A percentile compares a stretch with the other conserved stretches of the same genome.
phyloP scores from a whole-genome alignment of 2,329 filamentous ascomycete species.

The Hymenoscyphus infarciens region DNA sequence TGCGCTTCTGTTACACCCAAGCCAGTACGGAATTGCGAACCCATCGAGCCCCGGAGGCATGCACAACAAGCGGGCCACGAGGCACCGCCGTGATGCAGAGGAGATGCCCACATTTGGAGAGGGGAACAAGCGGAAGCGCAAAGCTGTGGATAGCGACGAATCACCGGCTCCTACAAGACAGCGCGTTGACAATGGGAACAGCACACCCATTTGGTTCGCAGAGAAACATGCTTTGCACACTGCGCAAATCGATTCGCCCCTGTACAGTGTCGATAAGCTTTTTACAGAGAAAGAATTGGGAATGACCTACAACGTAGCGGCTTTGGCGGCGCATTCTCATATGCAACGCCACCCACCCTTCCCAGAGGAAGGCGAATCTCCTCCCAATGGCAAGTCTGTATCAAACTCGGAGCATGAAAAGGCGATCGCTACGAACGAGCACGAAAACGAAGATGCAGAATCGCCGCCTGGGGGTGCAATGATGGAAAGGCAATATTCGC shows the following conservation, averaged over 20 bases:
- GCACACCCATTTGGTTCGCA: slow-evolving; percentile 60
- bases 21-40: slow-evolving; percentile 64
- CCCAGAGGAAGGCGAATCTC: slow-evolving; percentile 25
- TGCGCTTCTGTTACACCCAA: slow-evolving; percentile 62
- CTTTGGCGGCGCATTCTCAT: slow-evolving; percentile 59
- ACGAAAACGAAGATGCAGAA: slow-evolving; percentile 47
- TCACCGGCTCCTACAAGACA: slow-evolving; percentile 58
- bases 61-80: slow-evolving; percentile 60
- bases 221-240: slow-evolving; percentile 49
- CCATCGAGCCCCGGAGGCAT: slow-evolving; percentile 61
- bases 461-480: slow-evolving; percentile 48
- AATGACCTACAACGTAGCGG: slow-evolving; percentile 61
- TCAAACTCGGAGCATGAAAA: slow-evolving; percentile 41
- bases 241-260: slow-evolving; percentile 52
- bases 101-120: slow-evolving; percentile 54
- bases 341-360: slow-evolving; percentile 49
- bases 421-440: slow-evolving; percentile 50
- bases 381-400: slow-evolving; percentile 43
- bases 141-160: slow-evolving; percentile 57
- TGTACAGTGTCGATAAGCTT: slow-evolving; percentile 66
- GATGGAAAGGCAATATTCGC: slow-evolving; percentile 63
- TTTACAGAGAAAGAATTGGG: slow-evolving; percentile 68
- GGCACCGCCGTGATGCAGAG: slow-evolving; percentile 56
- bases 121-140: slow-evolving; percentile 60
- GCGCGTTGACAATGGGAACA: slow-evolving; percentile 51